A percentile compares a stretch with the other conserved stretches of the same genome.
These are phyloP conservation scores for Flaveria bidentis DNA, from an alignment of 129 eudicot species.

Conservation along the genomic window DNA sequence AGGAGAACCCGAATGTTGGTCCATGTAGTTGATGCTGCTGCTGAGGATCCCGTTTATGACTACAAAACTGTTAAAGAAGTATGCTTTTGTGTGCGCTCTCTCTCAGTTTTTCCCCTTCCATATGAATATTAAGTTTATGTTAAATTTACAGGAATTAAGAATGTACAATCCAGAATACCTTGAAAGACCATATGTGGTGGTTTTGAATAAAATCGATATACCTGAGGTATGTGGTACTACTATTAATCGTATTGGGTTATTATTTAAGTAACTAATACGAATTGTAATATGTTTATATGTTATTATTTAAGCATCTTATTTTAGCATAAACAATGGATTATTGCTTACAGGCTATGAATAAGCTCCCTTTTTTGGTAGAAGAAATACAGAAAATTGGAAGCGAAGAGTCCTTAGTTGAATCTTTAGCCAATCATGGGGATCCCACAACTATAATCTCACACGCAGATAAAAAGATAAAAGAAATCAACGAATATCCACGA, in stretches of 20 bases:
- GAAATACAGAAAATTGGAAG: constrained; percentile 70
- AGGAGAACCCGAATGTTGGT: constrained; percentile 92
- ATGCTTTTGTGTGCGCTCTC: constrained; percentile 8
- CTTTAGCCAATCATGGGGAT: constrained; percentile 29
- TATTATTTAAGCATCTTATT: no score
- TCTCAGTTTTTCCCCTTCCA: not conserved
- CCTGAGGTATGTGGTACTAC: constrained; percentile 56
- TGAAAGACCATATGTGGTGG: constrained; percentile 83
- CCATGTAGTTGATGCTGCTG: constrained; percentile 93
- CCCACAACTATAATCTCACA: constrained; percentile 24
- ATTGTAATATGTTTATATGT: not conserved
- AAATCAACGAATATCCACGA: constrained; percentile 80
- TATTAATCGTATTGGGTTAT: constrained; percentile 4
- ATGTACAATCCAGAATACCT: constrained; percentile 99
- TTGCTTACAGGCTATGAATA: constrained; percentile 60
- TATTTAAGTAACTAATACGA: constrained; percentile 11
- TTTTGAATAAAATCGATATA: constrained; percentile 81
- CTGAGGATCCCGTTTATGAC: constrained; percentile 74
- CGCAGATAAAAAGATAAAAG: constrained; percentile 56
- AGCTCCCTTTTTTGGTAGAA: constrained; percentile 60
- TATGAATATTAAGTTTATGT: constrained; percentile 1
- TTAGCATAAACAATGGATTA: constrained; percentile 19
- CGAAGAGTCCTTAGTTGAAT: constrained; percentile 35
- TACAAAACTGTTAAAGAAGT: constrained; percentile 96
- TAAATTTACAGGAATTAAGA: constrained; percentile 65